Base-by-base conservation (phyloP, 106 monocot genomes). In the Allium sativum region DNA sequence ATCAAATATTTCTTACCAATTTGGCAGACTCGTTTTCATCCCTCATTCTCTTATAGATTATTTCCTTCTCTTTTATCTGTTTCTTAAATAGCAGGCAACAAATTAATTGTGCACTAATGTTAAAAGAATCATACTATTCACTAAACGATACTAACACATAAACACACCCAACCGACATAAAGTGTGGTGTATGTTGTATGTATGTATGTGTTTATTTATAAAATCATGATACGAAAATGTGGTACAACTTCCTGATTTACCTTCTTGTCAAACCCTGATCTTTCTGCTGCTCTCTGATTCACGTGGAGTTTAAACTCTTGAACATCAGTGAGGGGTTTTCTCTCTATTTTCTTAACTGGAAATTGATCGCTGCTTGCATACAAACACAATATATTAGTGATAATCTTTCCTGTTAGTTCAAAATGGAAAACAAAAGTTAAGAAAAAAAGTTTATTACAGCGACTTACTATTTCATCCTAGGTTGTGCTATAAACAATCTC, bases 181-280 rank as follows among this genome's bases (percentile, higher is more conserved):
- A n/a, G n/a, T n/a, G n/a, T n/a, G n/a, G n/a, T n/a, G n/a, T n/a
- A 48, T 88, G 64, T 65, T 96, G 91, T 10, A 82, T 78, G 61
- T 91, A 90, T 31, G 31, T 31, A 5, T 31, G 3, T n/a, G n/a
- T n/a, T n/a, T n/a, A 31, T 5, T 31, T 31, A 31, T 31, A 31
- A 31, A 31, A 31, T 31, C 31, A 31, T 31, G 31, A 31, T 31
- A 31, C 31, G 5, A 31, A 1, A 3, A 2, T 31, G 31, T 31
- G 31, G 31, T 31, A 22, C 22, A 31, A 31, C 31, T 31, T 31
- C 31, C 31, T 31, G 31, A 31, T 31, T 31, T 57, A 91, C 96
- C 87, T 80, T 98, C 60, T 85, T 84, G 67, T 98, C 87, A 42
- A 98, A 98, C 53, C 91, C 87, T 44, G 90, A 74, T 85, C 96